phyloP scores from a whole-genome alignment of 768 basidiomycete genomes.

The Russula vinacea region DNA sequence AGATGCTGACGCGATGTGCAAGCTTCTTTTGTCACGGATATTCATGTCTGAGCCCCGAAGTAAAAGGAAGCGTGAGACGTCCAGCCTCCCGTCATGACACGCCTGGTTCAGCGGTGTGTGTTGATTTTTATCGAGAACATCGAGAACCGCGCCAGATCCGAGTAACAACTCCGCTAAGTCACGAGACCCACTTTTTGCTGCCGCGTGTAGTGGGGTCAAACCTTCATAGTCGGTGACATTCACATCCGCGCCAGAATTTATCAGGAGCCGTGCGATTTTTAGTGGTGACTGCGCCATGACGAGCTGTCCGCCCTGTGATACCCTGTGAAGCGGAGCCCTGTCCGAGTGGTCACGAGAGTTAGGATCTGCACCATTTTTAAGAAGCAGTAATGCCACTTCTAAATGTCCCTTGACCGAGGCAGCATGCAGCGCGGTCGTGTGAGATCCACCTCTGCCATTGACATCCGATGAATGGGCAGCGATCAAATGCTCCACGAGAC shows the following conservation, averaged over 20 bases:
- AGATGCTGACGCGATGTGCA: too few species aligned
- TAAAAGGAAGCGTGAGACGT: too few species aligned
- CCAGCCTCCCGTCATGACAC: background rate
- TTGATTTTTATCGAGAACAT: background rate
- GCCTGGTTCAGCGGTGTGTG: background rate
- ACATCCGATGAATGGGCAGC: background rate
- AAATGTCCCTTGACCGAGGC: too few species aligned
- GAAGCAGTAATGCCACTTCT: background rate
- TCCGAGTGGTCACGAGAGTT: background rate
- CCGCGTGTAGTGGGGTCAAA: too few species aligned
- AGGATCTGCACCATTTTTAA: background rate
- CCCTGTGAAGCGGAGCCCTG: too few species aligned
- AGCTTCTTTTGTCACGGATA: too few species aligned
- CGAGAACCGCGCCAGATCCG: too few species aligned
- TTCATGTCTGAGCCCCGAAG: too few species aligned
- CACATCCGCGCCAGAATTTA: background rate
- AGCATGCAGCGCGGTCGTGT: background rate
- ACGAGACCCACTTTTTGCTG: too few species aligned
- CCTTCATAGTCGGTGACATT: background rate
- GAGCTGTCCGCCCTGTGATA: too few species aligned
- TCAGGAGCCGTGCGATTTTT: background rate
- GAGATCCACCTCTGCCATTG: background rate
- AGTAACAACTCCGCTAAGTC: too few species aligned
- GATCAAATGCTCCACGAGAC: constrained; percentile 8
- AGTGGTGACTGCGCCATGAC: too few species aligned